Conservation (phyloP, 2,329 filamentous ascomycete genomes). For the Cladophialophora chaetospira region DNA sequence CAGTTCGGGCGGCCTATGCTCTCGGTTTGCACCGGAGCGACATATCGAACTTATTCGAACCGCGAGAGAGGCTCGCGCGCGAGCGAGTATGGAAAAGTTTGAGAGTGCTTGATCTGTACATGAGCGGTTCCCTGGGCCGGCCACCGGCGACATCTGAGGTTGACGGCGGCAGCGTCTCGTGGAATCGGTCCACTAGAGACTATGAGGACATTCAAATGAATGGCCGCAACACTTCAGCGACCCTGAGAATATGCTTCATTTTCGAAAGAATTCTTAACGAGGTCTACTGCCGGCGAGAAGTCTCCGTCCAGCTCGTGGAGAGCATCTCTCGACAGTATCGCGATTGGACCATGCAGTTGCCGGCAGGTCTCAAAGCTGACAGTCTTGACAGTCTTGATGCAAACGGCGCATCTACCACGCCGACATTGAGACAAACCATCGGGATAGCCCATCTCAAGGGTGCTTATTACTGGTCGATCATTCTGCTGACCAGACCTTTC, state of each 20-base stretch:
- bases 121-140: constrained; percentile 55
- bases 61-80: constrained; percentile 44
- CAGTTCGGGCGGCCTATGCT: constrained; percentile 55
- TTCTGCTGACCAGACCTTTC: constrained; percentile 56
- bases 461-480: constrained; percentile 58
- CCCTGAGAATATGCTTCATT: constrained; percentile 47
- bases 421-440: constrained; percentile 40
- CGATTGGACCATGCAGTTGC: constrained; percentile 45
- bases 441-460: constrained; percentile 54
- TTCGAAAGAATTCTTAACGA: constrained; percentile 47
- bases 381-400: constrained; percentile 45
- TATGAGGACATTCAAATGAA: constrained; percentile 47
- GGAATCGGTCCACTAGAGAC: constrained; percentile 30
- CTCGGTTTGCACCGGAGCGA: constrained; percentile 56
- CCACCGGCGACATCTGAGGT: constrained; percentile 57
- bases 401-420: constrained; percentile 34
- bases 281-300: constrained; percentile 48
- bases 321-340: constrained; percentile 47
- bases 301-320: constrained; percentile 45
- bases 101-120: constrained; percentile 54
- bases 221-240: constrained; percentile 45
- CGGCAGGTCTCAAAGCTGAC: constrained; percentile 50
- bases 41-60: constrained; percentile 54
- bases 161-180: constrained; percentile 39
- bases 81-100: constrained; percentile 58